Evolutionary conservation across 768 basidiomycete species (phyloP).

Genomic region (Leccinum imitatum): DNA sequence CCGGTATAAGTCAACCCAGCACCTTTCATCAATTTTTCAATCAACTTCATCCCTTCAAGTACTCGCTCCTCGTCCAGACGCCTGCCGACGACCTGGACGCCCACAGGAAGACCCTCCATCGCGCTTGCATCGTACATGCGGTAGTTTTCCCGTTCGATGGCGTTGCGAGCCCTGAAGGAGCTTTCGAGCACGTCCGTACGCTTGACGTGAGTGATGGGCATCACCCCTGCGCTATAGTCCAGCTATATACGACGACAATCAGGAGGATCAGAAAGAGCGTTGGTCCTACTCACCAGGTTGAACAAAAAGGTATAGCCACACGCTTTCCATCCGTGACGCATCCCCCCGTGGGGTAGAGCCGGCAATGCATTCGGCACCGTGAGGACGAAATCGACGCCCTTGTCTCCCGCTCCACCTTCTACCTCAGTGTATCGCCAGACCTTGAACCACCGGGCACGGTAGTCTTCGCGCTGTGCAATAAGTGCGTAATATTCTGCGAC

Average conservation of each 20-base stretch:
- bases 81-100: conserved; percentile 43
- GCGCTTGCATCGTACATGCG: conserved; percentile 40
- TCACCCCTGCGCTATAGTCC: conserved; percentile 45
- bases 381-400: conserved; percentile 60
- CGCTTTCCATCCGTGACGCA: conserved; percentile 55
- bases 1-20: conserved; percentile 26
- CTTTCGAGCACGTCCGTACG: conserved; percentile 32
- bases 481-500: conserved; percentile 51
- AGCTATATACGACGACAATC: conserved; percentile 28
- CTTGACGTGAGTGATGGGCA: conserved; percentile 45
- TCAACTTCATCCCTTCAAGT: conserved; percentile 44
- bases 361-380: conserved; percentile 64
- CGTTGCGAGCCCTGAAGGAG: conserved; percentile 32
- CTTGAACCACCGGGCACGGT: conserved; percentile 40
- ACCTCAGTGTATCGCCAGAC: conserved; percentile 31
- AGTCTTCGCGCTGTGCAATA: conserved; percentile 44
- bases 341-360: conserved; percentile 53
- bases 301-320: conserved; percentile 67
- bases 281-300: conserved; percentile 49
- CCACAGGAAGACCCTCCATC: conserved; percentile 47
- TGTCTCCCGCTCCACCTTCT: conserved; percentile 29
- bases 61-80: conserved; percentile 50
- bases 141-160: conserved; percentile 40
- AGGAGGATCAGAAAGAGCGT: neutral
- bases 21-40: conserved; percentile 30